phyloP scores from a whole-genome alignment of 257 asterid species.

The Apocynum venetum region DNA sequence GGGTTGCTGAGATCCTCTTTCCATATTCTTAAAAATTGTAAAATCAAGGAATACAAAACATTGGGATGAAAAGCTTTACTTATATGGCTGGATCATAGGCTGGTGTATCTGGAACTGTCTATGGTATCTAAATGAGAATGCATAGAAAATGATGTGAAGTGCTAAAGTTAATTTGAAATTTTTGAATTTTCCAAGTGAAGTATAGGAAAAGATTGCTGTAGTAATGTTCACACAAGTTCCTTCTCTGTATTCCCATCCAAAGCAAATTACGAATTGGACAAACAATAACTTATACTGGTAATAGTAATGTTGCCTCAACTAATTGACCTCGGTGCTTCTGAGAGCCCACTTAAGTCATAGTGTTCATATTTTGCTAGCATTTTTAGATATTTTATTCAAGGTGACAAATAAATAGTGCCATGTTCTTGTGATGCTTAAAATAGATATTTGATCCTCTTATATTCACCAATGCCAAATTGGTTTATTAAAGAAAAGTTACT shows the following conservation, averaged over 20 bases:
- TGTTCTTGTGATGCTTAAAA: background rate
- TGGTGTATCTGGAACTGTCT: background rate
- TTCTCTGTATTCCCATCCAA: background rate
- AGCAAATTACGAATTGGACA: background rate
- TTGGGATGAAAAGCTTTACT: background rate
- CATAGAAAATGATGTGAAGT: background rate
- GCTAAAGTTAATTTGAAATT: background rate
- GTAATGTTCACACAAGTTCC: no score
- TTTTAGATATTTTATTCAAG: background rate
- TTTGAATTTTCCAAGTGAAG: background rate
- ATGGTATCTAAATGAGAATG: background rate
- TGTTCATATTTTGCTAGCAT: no score
- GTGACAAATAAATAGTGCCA: background rate
- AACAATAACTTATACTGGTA: background rate
- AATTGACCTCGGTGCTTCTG: background rate
- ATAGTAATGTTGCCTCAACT: background rate
- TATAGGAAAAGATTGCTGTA: no score
- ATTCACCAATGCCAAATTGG: background rate
- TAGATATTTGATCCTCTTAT: background rate
- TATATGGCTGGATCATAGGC: background rate
- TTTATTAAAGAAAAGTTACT: background rate
- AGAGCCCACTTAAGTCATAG: background rate
- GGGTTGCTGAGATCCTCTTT: background rate
- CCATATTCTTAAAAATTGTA: background rate
- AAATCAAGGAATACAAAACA: background rate